Conservation (phyloP, 1,139 yeast species). For the Spencermartinsiella ligniputridi region DNA sequence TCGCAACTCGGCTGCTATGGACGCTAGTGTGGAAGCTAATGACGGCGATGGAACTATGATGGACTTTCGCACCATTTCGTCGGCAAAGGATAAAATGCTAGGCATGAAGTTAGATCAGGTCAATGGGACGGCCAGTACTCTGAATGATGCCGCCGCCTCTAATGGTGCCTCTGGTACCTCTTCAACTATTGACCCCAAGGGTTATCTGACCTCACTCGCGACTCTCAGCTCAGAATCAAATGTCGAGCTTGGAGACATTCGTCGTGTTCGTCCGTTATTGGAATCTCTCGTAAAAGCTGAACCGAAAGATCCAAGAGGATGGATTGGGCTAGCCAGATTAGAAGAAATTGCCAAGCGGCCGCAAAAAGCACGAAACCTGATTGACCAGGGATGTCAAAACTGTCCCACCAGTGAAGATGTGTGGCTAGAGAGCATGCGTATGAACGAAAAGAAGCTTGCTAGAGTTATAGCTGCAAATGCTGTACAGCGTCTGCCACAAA, state of each 20-base stretch:
- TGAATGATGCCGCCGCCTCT: conserved; percentile 1
- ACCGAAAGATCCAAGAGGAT: conserved; percentile 70
- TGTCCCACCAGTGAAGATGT: conserved; percentile 67
- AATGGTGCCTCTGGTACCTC: conserved; percentile 9
- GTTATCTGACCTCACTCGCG: conserved; percentile 39
- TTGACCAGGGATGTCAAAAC: conserved; percentile 66
- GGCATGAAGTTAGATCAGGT: conserved; percentile 44
- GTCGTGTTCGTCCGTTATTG: conserved; percentile 57
- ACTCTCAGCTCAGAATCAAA: conserved; percentile 16
- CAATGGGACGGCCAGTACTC: conserved; percentile 10
- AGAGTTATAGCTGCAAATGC: conserved; percentile 65
- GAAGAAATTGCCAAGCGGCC: conserved; percentile 64
- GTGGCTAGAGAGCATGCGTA: conserved; percentile 76
- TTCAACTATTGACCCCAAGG: conserved; percentile 34
- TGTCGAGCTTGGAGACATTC: conserved; percentile 47
- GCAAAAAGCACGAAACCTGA: conserved; percentile 53
- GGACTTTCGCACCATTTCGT: conserved; percentile 47
- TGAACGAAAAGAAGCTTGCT: conserved; percentile 49
- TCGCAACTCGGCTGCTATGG: conserved; percentile 34
- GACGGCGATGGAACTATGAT: conserved; percentile 34
- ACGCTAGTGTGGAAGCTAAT: conserved; percentile 36
- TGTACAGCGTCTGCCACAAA: conserved; percentile 49
- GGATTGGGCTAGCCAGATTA: conserved; percentile 83
- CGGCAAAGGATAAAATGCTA: conserved; percentile 51
- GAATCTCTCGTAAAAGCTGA: conserved; percentile 65